Percentiles rank a stretch among this genome's conserved stretches.
Conservation (phyloP, 495 filamentous ascomycete species). For the Podospora pseudopauciseta region DNA sequence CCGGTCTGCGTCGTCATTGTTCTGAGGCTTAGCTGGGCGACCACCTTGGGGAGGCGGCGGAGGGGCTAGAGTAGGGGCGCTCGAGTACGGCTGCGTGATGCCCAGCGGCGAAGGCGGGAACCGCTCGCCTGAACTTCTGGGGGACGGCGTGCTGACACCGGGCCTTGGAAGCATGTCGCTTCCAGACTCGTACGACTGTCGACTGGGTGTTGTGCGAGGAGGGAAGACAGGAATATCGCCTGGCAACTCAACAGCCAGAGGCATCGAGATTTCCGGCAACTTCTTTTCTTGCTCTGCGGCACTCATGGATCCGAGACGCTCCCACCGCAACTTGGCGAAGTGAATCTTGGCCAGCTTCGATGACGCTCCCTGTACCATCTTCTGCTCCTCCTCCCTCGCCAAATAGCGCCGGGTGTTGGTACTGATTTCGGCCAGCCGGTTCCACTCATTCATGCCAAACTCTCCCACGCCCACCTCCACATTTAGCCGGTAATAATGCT, state of each 20-base stretch:
- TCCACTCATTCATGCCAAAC: constrained; percentile 99
- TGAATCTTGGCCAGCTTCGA: constrained; percentile 83
- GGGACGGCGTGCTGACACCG: constrained; percentile 36
- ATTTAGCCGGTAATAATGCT: constrained; percentile 96
- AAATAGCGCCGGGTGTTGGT: constrained; percentile 86
- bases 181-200: constrained; percentile 48
- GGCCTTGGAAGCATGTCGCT: constrained; percentile 39
- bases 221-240: constrained; percentile 41
- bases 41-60: constrained; percentile 32
- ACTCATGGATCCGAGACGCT: constrained; percentile 27
- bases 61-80: constrained; percentile 33
- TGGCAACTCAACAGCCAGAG: constrained; percentile 47
- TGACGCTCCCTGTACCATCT: constrained; percentile 69
- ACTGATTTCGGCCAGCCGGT: constrained; percentile 85
- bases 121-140: constrained; percentile 43
- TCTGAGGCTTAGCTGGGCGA: constrained; percentile 24
- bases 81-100: constrained; percentile 32
- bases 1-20: constrained; percentile 41
- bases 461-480: constrained; percentile 96
- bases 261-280: constrained; percentile 35
- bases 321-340: constrained; percentile 52
- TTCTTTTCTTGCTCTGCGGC: constrained; percentile 33
- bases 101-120: constrained; percentile 33
- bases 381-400: constrained; percentile 64
- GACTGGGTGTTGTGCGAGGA: constrained; percentile 35